Base-by-base conservation (phyloP, 495 filamentous ascomycete species). In the Peziza echinospora region DNA sequence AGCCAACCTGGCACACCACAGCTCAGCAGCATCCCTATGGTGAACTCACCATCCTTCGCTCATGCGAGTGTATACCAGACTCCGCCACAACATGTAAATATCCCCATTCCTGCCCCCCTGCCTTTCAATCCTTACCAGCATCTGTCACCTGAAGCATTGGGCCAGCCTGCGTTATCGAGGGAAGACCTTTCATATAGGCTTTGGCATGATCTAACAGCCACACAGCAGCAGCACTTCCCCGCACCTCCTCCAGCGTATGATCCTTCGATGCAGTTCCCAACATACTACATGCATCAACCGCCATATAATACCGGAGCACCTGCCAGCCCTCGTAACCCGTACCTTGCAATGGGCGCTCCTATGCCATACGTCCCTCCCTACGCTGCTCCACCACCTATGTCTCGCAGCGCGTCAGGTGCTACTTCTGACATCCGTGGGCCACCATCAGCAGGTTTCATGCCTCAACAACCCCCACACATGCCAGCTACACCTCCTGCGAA, bases 301-400 rank as follows among this genome's bases (percentile, higher is more conserved):
- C 6, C 30, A 37, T 37, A 37, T 37, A 17, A 11, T 37, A 37
- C 30, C 30, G 30, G 1, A 3, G 13, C 30, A 13, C 30, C 30
- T 13, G 30, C 30, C 13, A 37, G 30, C 30, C 30, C 30, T 11
- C 30, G 30, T 11, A 37, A 37, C 19, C 30, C 13, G 30, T 37
- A 13, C 30, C 3, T 17, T 13, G 19, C 56, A 17, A 59, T 53
- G 28, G 56, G 56, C 43, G 56, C 51, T 49, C 25, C 45, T 24
- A 44, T 47, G 3, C 53, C 49, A 7, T 17, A 17, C 22, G 24
- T 46, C 28, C 10, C 28, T n/a, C 5, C 48, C 5, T 51, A 55
- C 24, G 11, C 45, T 8, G 53, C 46, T 22, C 45, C 48, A 5
- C 45, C 53, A 24, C 21, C 47, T 41, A 47, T 47, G 11, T 45